Percentiles rank a stretch among this genome's conserved stretches.
phyloP scores from a whole-genome alignment of 345 rosid species.

The Eutrema yunnanense region DNA sequence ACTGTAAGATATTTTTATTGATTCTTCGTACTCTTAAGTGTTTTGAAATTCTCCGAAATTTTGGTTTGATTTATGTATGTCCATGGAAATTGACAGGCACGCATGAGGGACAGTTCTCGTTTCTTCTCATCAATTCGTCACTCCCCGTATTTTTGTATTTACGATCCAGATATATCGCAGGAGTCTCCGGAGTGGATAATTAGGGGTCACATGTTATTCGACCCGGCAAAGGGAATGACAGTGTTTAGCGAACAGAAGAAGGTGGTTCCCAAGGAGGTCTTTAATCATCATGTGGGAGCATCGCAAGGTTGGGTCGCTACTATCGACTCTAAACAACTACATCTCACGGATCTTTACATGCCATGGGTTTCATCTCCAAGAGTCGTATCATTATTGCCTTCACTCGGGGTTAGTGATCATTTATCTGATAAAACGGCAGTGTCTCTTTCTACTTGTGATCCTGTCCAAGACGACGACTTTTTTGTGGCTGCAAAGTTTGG shows the following conservation, averaged over 20 bases:
- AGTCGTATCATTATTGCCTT: not conserved
- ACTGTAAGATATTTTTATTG: too few species aligned
- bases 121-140: too few species aligned
- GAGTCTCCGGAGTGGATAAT: not conserved
- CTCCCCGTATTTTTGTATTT: too few species aligned
- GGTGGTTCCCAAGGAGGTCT: not conserved
- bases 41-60: too few species aligned
- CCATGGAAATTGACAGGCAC: too few species aligned
- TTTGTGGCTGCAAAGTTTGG: not conserved
- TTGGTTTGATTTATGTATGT: too few species aligned
- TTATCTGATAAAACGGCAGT: not conserved
- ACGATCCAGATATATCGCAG: not conserved
- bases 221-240: not conserved
- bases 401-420: not conserved
- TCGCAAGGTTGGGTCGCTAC: not conserved
- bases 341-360: not conserved
- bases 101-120: too few species aligned
- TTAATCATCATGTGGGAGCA: not conserved
- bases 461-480: not conserved
- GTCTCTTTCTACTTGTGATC: not conserved
- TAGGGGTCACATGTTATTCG: not conserved
- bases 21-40: too few species aligned
- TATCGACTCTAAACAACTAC: not conserved
- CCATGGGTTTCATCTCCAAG: not conserved
- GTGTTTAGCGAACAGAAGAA: not conserved